Base-by-base conservation (phyloP, 2,329 filamentous ascomycete species). In the Alternaria novae-zelandiae region DNA sequence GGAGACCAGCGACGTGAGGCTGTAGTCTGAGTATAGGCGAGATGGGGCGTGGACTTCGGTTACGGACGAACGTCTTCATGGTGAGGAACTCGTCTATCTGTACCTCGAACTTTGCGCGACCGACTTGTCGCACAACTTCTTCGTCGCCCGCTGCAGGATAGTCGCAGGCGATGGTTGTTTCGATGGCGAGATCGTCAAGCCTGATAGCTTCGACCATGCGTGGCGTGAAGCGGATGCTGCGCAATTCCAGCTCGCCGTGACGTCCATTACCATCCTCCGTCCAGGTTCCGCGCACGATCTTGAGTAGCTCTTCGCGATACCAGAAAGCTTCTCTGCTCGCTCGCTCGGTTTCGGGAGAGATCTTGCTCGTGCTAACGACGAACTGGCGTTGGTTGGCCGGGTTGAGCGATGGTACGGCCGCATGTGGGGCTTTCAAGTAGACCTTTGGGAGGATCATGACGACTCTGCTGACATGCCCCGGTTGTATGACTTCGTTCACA, bases 301-400 rank as follows among this genome's bases (percentile, higher is more conserved):
- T 89, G 4, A 97, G 85, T 2, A 97, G 86, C 74, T 88, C 89
- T 78, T 97, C 92, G 15, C 94, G 88, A 78, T 93, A 97, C 94
- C 94, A 97, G 78, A 97, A 97, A 0, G 90, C 89, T 80, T 97
- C 93, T 55, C 94, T 86, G 64, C 86, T 91, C 12, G 89, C 87
- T 32, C 91, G 88, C 80, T 97, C 94, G 46, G 87, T 87, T 67
- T 96, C 93, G 0, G 93, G 91, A 0, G 91, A 90, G 59, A 94
- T 88, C 71, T 92, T 92, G 74, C 88, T 90, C 15, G 90, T 88
- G 79, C 91, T 96, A 46, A 97, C 92, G 28, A 97, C 92, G 72
- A 97, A 97, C 75, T 97, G 94, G n/a, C 94, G 88, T 74, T 93
- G 91, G n/a, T 91, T 89, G 0, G 90, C 89, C 1, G 91, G 91